Evolutionary conservation across 2,329 filamentous ascomycete species (phyloP), one percentile per base, ranked within the genome.

Genomic region (Dryadomyces sulphureus): DNA sequence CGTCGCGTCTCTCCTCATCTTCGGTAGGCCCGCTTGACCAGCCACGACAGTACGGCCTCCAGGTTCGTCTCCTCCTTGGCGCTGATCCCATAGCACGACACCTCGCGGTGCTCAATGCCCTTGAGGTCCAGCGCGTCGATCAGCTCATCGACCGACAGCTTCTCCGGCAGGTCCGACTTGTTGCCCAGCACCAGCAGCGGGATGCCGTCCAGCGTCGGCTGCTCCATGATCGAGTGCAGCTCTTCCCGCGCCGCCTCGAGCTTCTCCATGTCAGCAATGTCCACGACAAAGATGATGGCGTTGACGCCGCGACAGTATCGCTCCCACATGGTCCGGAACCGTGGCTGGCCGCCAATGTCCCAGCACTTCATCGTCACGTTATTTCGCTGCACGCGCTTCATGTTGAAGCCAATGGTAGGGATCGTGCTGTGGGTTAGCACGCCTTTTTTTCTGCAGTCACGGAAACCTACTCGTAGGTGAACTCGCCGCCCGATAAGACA

Each of bases 281-380:
- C 92, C 59, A 96, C 89, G 62, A 98, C 94, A 66, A 95, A 98
- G 54, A 98, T 85, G 56, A 98, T 95, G 55, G 90, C 90, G 66
- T 94, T 94, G 55, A 96, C 92, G 45, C 88, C 92, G 53, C 89
- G 86, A 66, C 92, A 96, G 65, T 98, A 98, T 59, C 92, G 76
- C 71, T 98, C 92, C 92, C 92, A 98, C 92, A 98, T 98, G 55
- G 86, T 85, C 59, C 92, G 84, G 69, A 96, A 98, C 54, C 90
- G 79, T 56, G 92, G 90, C 67, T 98, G 92, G 45, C 92, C 92
- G 56, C 92, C 92, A 53, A 98, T 79, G 68, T 98, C 92, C 92
- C 92, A 98, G 66, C 92, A 98, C 68, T 96, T 96, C 59, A 98
- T 73, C 56, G 92, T 94, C 62, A 98, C 92, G 76, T 96, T 90